Base-by-base conservation (phyloP, 202 grass and related monocot species). In the Schoenoplectus tabernaemontani region DNA sequence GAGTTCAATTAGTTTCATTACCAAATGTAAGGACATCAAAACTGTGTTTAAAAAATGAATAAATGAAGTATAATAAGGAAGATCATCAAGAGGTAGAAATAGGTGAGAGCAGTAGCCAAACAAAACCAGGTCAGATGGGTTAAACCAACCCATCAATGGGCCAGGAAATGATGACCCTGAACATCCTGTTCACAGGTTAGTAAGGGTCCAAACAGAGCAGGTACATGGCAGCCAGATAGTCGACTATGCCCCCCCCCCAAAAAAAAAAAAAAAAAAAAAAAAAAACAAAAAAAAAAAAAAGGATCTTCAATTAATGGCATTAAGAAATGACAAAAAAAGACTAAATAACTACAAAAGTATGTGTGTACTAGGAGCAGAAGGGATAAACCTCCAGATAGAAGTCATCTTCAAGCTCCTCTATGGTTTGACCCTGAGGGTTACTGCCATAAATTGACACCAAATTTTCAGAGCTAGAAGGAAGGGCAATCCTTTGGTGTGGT, bases 361-460 rank as follows among this genome's bases (percentile, higher is more conserved):
- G n/a, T n/a, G n/a, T n/a, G n/a, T n/a, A n/a, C n/a, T n/a, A n/a
- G 24, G 17, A 36, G 11, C 16, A 23, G 6, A 56, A 19, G 23
- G 0, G 57, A 61, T 7, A 64, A 80, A 99, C 91, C 92, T 96
- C 91, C 84, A 86, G 59, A 50, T 91, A 99, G 73, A 99, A 99
- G 13, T 89, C 86, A 79, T 99, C 92, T 84, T 99, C 96, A 33
- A 93, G 89, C 59, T 99, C 90, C 36, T 87, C 90, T 69, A 96
- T 73, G 2, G 75, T 76, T 47, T 89, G 78, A 42, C 81, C 90
- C 80, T 91, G 93, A 2, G 83, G 85, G 70, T 86, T 89, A 59
- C 78, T 93, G 54, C 88, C 83, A 1, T 99, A 91, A 70, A 99
- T 90, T 34, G 90, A 98, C 34, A 92, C 76, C 81, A 91, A 51